Evolutionary conservation across 169 alveolate genomes (phyloP).

Genomic region (Besnoitia besnoiti): DNA sequence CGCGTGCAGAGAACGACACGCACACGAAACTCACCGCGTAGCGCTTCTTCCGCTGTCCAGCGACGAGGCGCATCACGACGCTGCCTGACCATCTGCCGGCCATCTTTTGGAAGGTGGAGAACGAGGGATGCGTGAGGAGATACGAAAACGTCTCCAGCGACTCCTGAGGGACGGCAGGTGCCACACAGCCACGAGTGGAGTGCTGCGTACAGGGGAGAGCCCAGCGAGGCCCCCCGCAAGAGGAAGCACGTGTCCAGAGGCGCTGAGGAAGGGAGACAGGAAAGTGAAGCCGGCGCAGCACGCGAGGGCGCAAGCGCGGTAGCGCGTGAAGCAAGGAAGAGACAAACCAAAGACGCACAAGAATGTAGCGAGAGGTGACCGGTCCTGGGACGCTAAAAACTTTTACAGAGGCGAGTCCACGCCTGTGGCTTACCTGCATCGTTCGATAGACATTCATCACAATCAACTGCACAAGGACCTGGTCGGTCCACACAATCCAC

Average conservation of each 20-base stretch:
- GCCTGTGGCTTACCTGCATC: conserved; percentile 19
- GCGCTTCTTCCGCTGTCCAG: conserved; percentile 14
- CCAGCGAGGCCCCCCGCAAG: background rate
- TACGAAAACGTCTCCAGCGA: conserved; percentile 49
- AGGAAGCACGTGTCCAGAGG: too few relatives aligned
- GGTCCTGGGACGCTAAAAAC: too few relatives aligned
- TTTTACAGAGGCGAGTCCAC: too few relatives aligned
- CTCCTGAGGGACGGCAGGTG: background rate
- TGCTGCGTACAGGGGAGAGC: too few relatives aligned
- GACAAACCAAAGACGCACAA: background rate
- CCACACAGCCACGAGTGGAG: background rate
- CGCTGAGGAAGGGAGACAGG: too few relatives aligned
- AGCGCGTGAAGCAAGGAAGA: background rate
- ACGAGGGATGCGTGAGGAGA: conserved; percentile 45
- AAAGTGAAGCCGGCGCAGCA: too few relatives aligned
- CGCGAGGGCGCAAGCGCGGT: background rate
- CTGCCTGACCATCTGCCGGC: conserved; percentile 40
- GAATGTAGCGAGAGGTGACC: too few relatives aligned
- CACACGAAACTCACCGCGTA: conserved; percentile 3
- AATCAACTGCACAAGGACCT: conserved; percentile 46
- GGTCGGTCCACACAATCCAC: conserved; percentile 46
- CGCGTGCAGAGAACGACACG: too few relatives aligned
- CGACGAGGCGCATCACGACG: conserved; percentile 43
- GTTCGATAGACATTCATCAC: conserved; percentile 51
- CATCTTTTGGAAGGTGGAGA: conserved; percentile 26